Evolutionary conservation across 177 flowering plant species (phyloP).

Genomic region (Vitis hybrid): DNA sequence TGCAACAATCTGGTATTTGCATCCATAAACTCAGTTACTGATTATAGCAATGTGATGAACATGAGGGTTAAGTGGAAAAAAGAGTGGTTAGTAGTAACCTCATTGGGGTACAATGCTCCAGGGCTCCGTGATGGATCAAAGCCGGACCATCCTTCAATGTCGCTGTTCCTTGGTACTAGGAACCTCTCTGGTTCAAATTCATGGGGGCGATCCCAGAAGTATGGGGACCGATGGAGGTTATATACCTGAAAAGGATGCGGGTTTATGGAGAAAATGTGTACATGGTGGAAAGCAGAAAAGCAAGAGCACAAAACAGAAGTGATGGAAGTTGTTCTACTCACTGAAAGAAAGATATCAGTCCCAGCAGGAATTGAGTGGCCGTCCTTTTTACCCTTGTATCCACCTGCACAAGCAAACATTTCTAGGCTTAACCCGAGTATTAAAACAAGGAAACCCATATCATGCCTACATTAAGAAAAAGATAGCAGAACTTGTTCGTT

Average conservation of each 20-base stretch:
- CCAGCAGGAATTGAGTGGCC: conserved; percentile 89
- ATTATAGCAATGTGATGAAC: too few relatives aligned
- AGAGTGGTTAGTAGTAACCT: conserved; percentile 42
- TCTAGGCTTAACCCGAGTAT: too few relatives aligned
- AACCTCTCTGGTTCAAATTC: conserved; percentile 97
- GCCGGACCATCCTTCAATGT: conserved; percentile 89
- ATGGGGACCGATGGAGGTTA: conserved; percentile 94
- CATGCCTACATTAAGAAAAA: too few relatives aligned
- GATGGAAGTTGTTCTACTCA: conserved; percentile 34
- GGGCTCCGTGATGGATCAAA: conserved; percentile 92
- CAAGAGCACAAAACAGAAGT: neutral
- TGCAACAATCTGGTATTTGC: conserved; percentile 57
- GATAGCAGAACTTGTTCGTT: too few relatives aligned
- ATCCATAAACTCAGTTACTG: neutral
- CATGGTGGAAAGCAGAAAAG: neutral
- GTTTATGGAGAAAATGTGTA: neutral
- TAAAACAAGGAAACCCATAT: too few relatives aligned
- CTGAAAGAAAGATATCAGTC: conserved; percentile 93
- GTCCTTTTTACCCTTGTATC: conserved; percentile 69
- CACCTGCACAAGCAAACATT: conserved; percentile 53
- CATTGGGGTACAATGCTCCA: conserved; percentile 93
- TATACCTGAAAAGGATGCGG: conserved; percentile 57
- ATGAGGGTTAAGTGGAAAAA: too few relatives aligned
- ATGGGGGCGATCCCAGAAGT: conserved; percentile 81
- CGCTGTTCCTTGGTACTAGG: conserved; percentile 36